Evolutionary conservation across 805 yeast species (phyloP).

Genomic region (Yueomyces sp.): DNA sequence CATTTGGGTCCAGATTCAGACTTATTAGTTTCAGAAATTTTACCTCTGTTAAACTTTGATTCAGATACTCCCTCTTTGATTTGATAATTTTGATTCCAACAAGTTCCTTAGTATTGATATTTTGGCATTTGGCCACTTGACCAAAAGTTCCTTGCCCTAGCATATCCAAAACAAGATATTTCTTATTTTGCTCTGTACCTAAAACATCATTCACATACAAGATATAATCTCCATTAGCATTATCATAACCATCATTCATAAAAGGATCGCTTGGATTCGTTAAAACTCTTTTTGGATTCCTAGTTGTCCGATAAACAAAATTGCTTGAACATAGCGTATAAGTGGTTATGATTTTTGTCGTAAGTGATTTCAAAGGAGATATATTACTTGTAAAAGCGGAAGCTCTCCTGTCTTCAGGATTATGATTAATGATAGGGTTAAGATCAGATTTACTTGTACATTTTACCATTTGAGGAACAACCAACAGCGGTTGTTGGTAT

Average conservation of each 20-base stretch:
- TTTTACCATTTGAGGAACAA: conserved; percentile 36
- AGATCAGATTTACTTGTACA: conserved; percentile 37
- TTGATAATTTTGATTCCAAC: conserved; percentile 92
- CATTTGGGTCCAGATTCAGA: conserved; percentile 48
- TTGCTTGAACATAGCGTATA: conserved; percentile 74
- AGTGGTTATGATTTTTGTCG: conserved; percentile 63
- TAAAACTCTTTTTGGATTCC: conserved; percentile 82
- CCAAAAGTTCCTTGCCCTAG: conserved; percentile 97
- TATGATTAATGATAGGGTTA: conserved; percentile 40
- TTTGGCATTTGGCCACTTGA: conserved; percentile 85
- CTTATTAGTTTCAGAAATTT: conserved; percentile 72
- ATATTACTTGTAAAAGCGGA: conserved; percentile 48
- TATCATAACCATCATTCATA: conserved; percentile 73
- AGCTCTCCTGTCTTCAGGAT: conserved; percentile 59
- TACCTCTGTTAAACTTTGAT: conserved; percentile 86
- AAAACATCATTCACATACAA: conserved; percentile 86
- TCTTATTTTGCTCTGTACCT: conserved; percentile 55
- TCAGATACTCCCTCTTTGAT: conserved; percentile 77
- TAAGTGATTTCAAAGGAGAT: conserved; percentile 71
- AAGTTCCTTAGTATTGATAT: conserved; percentile 61
- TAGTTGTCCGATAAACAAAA: conserved; percentile 67
- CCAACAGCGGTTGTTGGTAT: conserved; percentile 4
- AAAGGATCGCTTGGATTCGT: conserved; percentile 85
- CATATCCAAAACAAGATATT: conserved; percentile 81
- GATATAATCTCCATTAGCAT: conserved; percentile 79